Conservation (phyloP, 495 filamentous ascomycete genomes). For the Neurospora tetrasperma region DNA sequence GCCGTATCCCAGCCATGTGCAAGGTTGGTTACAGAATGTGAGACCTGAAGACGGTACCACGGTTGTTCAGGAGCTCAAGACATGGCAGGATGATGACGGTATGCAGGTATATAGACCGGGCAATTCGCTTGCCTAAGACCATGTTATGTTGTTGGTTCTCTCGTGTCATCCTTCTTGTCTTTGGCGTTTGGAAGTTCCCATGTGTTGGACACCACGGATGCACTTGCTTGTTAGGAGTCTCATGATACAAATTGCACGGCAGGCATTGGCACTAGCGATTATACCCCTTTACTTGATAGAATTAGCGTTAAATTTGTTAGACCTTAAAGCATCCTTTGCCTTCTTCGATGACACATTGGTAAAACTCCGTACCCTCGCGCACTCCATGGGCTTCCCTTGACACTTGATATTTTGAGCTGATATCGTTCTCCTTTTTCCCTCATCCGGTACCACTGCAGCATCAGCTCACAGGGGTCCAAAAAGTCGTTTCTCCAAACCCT, state of each 20-base stretch:
- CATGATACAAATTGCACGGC: neutral
- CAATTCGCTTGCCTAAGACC: neutral
- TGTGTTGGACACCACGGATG: neutral
- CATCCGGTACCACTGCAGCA: neutral
- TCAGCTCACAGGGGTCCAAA: conserved; percentile 24
- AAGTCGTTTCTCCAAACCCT: conserved; percentile 16
- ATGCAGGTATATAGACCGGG: neutral
- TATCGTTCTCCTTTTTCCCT: neutral
- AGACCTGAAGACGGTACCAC: neutral
- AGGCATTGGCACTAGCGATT: neutral
- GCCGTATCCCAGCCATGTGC: neutral
- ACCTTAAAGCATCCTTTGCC: neutral
- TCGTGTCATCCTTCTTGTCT: neutral
- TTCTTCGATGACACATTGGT: neutral
- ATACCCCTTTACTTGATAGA: neutral
- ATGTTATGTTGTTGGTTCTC: neutral
- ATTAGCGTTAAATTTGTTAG: neutral
- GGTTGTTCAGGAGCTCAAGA: neutral
- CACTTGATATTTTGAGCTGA: neutral
- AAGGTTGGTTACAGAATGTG: neutral
- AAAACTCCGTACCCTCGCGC: neutral
- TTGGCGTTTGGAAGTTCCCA: neutral
- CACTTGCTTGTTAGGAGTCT: neutral
- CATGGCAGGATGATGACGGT: neutral
- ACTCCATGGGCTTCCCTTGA: neutral